Conservation (phyloP, 2,329 filamentous ascomycete genomes). For the Cercospora zeina region DNA sequence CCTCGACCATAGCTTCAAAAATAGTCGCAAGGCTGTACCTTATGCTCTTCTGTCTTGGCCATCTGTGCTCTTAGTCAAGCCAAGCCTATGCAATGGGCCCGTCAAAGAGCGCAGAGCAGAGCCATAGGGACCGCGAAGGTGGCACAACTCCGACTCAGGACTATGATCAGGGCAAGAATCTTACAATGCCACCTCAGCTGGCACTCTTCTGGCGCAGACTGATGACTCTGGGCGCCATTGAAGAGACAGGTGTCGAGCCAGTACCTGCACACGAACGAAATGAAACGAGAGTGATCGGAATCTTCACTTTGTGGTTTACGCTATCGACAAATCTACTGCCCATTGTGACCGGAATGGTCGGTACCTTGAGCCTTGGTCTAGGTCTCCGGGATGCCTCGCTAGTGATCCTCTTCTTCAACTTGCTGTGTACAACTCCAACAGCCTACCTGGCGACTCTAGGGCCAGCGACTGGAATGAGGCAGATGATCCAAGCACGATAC, state of each 20-base stretch:
- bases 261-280: conserved; percentile 58
- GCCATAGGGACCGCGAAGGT: not conserved
- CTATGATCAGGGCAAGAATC: not conserved
- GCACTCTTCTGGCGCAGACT: conserved; percentile 12
- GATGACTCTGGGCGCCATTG: conserved; percentile 16
- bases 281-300: conserved; percentile 55
- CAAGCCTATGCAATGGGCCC: not conserved
- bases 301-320: conserved; percentile 64
- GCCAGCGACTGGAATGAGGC: conserved; percentile 63
- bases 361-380: conserved; percentile 57
- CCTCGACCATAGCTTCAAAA: not conserved
- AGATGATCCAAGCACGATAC: conserved; percentile 66
- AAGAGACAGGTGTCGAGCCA: conserved; percentile 52
- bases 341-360: conserved; percentile 65
- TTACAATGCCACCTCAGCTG: not conserved
- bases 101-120: not conserved
- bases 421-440: conserved; percentile 56
- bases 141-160: not conserved
- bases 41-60: not conserved
- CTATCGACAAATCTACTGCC: conserved; percentile 59
- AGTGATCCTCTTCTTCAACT: conserved; percentile 64
- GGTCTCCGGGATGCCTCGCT: conserved; percentile 58
- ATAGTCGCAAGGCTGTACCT: not conserved
- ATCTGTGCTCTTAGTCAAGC: not conserved
- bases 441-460: conserved; percentile 61